These are phyloP conservation scores for Termitomyces sp. DNA, from an alignment of 768 basidiomycete species.

Conservation along the genomic window DNA sequence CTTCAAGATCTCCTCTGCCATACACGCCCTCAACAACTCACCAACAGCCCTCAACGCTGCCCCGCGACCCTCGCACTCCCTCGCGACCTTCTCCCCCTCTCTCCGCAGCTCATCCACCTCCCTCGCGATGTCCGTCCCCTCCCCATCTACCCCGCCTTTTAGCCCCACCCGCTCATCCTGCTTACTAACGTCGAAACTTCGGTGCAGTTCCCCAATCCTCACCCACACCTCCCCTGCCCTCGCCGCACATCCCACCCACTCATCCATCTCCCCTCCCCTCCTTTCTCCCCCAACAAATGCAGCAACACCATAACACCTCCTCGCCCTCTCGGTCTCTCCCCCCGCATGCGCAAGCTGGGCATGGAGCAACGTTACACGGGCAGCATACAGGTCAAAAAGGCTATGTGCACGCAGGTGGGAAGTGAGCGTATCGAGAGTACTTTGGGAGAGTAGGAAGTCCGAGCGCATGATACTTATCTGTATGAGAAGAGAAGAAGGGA, in stretches of 20 bases:
- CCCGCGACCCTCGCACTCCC: constrained; percentile 43
- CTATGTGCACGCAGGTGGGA: constrained; percentile 54
- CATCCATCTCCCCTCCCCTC: constrained; percentile 18
- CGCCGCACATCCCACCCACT: constrained; percentile 43
- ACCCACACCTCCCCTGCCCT: constrained; percentile 47
- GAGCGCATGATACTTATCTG: constrained; percentile 64
- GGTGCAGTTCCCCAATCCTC: constrained; percentile 32
- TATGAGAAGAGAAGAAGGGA: too few species aligned
- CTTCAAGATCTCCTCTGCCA: constrained; percentile 48
- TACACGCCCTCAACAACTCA: constrained; percentile 46
- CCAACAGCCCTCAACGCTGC: constrained; percentile 52
- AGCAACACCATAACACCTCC: constrained; percentile 59
- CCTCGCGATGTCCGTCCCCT: constrained; percentile 1
- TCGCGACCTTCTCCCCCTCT: constrained; percentile 31
- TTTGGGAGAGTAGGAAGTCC: constrained; percentile 59
- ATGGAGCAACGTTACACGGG: constrained; percentile 61
- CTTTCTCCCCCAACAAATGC: constrained; percentile 32
- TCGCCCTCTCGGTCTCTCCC: constrained; percentile 46
- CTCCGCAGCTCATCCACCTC: constrained; percentile 25
- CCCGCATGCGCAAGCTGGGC: constrained; percentile 72
- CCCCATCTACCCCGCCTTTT: not conserved
- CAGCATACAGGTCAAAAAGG: constrained; percentile 52
- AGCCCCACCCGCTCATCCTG: too few species aligned
- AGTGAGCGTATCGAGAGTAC: constrained; percentile 44
- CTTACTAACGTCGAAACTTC: too few species aligned